Percentiles rank a stretch among this genome's conserved stretches.
Conservation (phyloP, 345 rosid genomes). For the Aquilaria sinensis region DNA sequence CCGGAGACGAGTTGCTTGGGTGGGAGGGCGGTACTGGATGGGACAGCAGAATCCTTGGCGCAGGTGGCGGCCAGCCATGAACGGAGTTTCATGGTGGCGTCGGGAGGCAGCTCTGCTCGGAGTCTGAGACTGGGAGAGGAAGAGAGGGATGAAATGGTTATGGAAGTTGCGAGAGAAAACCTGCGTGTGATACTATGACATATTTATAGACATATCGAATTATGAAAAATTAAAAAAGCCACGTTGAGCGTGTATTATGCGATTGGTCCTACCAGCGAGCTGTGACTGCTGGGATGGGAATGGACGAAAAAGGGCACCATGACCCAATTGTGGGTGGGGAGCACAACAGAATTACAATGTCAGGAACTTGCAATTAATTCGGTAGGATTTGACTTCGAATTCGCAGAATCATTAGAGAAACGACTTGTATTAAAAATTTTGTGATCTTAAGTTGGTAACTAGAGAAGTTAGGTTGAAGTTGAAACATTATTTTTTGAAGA, state of each 20-base stretch:
- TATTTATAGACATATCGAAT: background rate
- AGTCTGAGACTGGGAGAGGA: background rate
- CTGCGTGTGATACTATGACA: background rate
- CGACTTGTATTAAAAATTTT: too few relatives aligned
- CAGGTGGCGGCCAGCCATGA: slow-evolving; percentile 35
- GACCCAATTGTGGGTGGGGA: too few relatives aligned
- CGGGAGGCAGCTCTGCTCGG: slow-evolving; percentile 1
- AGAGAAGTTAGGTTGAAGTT: too few relatives aligned
- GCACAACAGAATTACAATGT: too few relatives aligned
- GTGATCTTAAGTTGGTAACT: too few relatives aligned
- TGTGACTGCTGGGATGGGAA: too few relatives aligned
- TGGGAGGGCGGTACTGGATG: slow-evolving; percentile 11
- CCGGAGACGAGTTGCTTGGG: slow-evolving; percentile 23
- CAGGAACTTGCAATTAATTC: too few relatives aligned
- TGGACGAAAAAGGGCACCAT: too few relatives aligned
- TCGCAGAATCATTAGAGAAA: too few relatives aligned
- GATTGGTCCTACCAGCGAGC: background rate
- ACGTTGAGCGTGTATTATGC: slow-evolving; percentile 10
- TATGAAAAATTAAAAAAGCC: background rate
- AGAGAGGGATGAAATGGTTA: background rate
- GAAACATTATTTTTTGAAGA: too few relatives aligned
- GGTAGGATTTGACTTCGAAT: too few relatives aligned
- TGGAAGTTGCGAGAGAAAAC: background rate
- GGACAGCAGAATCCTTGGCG: slow-evolving; percentile 6
- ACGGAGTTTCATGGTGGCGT: slow-evolving; percentile 33